Evolutionary conservation across 345 rosid species (phyloP).

Genomic region (Firmiana major): DNA sequence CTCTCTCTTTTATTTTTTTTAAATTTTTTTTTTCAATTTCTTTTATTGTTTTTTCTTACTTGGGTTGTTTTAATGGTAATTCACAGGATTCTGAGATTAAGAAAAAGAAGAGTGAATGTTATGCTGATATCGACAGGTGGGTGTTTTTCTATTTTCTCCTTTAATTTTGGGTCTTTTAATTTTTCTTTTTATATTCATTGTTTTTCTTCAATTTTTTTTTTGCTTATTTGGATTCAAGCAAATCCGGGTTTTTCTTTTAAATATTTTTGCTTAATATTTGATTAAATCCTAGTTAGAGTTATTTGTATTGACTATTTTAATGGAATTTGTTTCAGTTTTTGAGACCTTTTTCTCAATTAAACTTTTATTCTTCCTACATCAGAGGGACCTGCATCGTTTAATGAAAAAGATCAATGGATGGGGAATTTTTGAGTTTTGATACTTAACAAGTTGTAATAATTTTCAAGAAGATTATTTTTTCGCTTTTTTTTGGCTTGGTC

Average conservation of each 20-base stretch:
- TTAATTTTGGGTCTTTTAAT: not conserved
- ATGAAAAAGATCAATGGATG: not conserved
- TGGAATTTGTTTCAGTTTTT: not conserved
- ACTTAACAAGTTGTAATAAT: not conserved
- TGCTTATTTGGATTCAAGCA: not conserved
- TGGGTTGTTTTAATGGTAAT: not conserved
- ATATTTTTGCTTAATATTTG: not conserved
- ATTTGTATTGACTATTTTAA: not conserved
- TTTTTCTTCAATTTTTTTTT: not conserved
- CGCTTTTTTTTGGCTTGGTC: not conserved
- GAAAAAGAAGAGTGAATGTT: conserved; percentile 20
- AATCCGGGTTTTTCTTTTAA: not conserved
- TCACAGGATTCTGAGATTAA: conserved; percentile 16
- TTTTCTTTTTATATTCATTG: not conserved
- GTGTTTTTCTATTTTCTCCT: not conserved
- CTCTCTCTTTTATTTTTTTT: not conserved
- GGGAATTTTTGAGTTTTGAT: not conserved
- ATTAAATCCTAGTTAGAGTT: not conserved
- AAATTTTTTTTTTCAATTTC: not conserved
- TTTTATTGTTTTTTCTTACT: not conserved
- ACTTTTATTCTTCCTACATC: not conserved
- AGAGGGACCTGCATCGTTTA: not conserved
- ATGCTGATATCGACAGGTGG: conserved; percentile 23
- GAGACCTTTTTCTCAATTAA: not conserved
- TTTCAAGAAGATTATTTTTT: not conserved